Percentiles rank a stretch among this genome's conserved stretches.
These are phyloP conservation scores for Pythium aphanidermatum DNA, from an alignment of 352 stramenopile species.

Conservation along the genomic window DNA sequence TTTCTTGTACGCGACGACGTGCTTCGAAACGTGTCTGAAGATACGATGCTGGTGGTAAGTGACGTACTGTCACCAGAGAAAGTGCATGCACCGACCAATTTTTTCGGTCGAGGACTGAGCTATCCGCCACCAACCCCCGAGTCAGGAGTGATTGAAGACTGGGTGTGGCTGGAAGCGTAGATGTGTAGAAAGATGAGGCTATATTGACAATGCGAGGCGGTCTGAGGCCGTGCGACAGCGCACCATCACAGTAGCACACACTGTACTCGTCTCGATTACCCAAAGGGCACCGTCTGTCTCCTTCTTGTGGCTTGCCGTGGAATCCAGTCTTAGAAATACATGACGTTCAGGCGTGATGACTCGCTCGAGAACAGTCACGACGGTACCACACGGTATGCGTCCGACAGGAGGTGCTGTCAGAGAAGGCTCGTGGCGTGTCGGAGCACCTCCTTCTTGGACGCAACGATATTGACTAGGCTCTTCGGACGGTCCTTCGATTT, in stretches of 20 bases:
- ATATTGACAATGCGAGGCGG: neutral
- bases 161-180: conserved; percentile 34
- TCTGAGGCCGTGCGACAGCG: neutral
- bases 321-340: conserved; percentile 42
- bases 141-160: conserved; percentile 25
- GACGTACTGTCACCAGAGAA: conserved; percentile 26
- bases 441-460: conserved; percentile 62
- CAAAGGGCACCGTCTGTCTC: conserved; percentile 17
- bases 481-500: conserved; percentile 38
- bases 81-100: conserved; percentile 52
- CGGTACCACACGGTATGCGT: conserved; percentile 45
- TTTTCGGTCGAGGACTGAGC: conserved; percentile 48
- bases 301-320: neutral
- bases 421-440: conserved; percentile 47
- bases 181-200: too few species aligned
- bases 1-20: conserved; percentile 57
- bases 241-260: conserved; percentile 70
- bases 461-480: conserved; percentile 42
- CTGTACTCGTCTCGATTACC: conserved; percentile 76
- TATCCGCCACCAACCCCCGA: conserved; percentile 37
- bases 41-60: conserved; percentile 18
- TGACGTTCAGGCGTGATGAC: conserved; percentile 56
- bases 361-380: conserved; percentile 47
- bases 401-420: conserved; percentile 50
- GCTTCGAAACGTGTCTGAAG: conserved; percentile 12